Percentiles rank a stretch among this genome's conserved stretches.
Conservation (phyloP, 1,284 basidiomycete species). For the Gomphus bonarii region DNA sequence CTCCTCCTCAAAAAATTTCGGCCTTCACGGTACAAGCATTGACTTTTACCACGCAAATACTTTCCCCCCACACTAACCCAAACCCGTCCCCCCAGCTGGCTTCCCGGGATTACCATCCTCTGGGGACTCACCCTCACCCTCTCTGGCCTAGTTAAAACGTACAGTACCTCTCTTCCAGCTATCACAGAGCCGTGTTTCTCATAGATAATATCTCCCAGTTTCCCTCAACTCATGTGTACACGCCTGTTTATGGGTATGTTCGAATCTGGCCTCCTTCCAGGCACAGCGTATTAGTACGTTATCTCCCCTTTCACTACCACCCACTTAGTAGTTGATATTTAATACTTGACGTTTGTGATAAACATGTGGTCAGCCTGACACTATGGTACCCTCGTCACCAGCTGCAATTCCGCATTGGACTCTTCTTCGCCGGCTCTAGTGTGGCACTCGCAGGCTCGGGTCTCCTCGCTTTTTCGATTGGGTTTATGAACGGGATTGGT, state of each 20-base stretch:
- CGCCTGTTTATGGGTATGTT: slow-evolving; percentile 53
- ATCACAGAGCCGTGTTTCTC: too few species aligned
- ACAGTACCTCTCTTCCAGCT: neutral
- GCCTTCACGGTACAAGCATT: neutral
- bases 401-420: slow-evolving; percentile 38
- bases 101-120: neutral
- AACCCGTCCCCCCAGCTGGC: neutral
- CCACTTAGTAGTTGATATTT: neutral
- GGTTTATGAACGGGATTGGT: slow-evolving; percentile 30
- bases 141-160: neutral
- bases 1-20: neutral
- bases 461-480: slow-evolving; percentile 32
- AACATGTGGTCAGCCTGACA: slow-evolving; percentile 24
- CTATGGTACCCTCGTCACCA: slow-evolving; percentile 42
- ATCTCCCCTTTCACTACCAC: neutral
- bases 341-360: neutral
- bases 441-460: slow-evolving; percentile 29
- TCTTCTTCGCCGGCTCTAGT: slow-evolving; percentile 41
- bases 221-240: slow-evolving; percentile 48
- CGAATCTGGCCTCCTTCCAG: slow-evolving; percentile 62
- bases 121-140: neutral
- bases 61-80: neutral
- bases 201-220: slow-evolving; percentile 16
- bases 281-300: slow-evolving; percentile 49
- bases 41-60: too few species aligned